phyloP scores from a whole-genome alignment of 148 eudicot species.

The Diospyros lotus region DNA sequence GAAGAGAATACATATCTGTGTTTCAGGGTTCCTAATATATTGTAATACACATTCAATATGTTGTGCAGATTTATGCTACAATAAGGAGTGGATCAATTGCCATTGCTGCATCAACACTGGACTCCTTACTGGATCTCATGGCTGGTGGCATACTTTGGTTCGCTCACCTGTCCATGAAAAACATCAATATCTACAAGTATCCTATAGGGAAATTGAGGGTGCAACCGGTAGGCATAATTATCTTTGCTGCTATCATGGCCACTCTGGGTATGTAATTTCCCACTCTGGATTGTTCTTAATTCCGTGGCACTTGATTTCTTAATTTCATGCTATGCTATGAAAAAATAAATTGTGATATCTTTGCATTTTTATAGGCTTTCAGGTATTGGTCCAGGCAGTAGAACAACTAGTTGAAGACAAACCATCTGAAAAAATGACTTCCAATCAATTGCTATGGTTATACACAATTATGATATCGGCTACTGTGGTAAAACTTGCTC shows the following conservation, averaged over 20 bases:
- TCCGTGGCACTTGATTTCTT: not conserved
- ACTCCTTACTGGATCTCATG: slow-evolving; percentile 90
- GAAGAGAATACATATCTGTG: not conserved
- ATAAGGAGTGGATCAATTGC: slow-evolving; percentile 81
- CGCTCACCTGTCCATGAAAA: slow-evolving; percentile 84
- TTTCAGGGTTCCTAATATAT: not conserved
- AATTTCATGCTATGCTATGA: not conserved
- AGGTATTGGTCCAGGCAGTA: slow-evolving; percentile 72
- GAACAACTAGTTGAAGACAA: slow-evolving; percentile 52
- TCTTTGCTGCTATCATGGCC: slow-evolving; percentile 97
- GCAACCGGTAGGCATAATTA: slow-evolving; percentile 90
- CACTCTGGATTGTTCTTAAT: not conserved
- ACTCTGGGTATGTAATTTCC: slow-evolving; percentile 59
- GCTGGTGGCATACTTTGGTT: slow-evolving; percentile 97
- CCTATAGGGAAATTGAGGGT: slow-evolving; percentile 95
- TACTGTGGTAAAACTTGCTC: slow-evolving; percentile 57
- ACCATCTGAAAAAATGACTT: slow-evolving; percentile 44
- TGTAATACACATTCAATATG: not conserved
- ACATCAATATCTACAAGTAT: slow-evolving; percentile 73
- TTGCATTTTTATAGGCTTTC: slow-evolving; percentile 54
- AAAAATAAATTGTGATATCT: not conserved
- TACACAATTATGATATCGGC: slow-evolving; percentile 73
- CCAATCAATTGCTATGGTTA: slow-evolving; percentile 61
- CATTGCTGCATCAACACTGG: slow-evolving; percentile 92
- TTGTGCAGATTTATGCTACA: slow-evolving; percentile 70